Conservation (phyloP, 768 basidiomycete genomes). For the Lyophyllum shimeji region DNA sequence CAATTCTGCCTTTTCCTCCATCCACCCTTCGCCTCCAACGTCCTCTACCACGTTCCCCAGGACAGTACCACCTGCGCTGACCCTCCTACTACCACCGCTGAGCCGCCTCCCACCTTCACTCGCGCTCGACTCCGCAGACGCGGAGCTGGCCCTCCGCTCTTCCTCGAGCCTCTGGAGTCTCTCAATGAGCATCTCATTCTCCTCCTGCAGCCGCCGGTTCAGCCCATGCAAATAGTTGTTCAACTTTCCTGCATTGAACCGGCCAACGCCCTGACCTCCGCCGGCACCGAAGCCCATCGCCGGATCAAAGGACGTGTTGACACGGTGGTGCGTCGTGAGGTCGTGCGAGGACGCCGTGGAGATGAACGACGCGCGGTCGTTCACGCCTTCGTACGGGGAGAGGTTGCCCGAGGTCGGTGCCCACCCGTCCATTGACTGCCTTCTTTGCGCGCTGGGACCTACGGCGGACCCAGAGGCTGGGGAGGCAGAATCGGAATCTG, state of each 20-base stretch:
- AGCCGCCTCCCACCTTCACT: constrained; percentile 30
- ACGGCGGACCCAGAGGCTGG: constrained; percentile 21
- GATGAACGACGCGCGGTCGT: constrained; percentile 66
- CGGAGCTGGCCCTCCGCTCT: constrained; percentile 30
- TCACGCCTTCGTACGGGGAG: constrained; percentile 47
- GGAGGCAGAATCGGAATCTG: constrained; percentile 34
- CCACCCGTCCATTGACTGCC: constrained; percentile 21
- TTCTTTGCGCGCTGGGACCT: constrained; percentile 8
- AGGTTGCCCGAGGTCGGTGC: constrained; percentile 31
- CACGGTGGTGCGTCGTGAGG: constrained; percentile 74
- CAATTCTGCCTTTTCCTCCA: constrained; percentile 65
- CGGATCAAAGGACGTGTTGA: constrained; percentile 88
- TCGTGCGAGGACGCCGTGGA: constrained; percentile 90
- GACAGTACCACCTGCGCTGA: constrained; percentile 50
- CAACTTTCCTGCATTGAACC: constrained; percentile 84
- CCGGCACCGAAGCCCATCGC: constrained; percentile 71
- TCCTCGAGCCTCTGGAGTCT: constrained; percentile 57
- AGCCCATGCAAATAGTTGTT: constrained; percentile 86
- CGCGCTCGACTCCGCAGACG: constrained; percentile 19
- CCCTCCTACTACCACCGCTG: constrained; percentile 43
- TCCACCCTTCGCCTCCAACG: constrained; percentile 61
- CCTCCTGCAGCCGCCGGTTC: constrained; percentile 80
- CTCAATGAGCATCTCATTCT: constrained; percentile 69
- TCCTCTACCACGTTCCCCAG: constrained; percentile 68
- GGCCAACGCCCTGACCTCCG: constrained; percentile 65